Evolutionary conservation across 306 rosid genomes (phyloP).

Genomic region (Rosa persica): DNA sequence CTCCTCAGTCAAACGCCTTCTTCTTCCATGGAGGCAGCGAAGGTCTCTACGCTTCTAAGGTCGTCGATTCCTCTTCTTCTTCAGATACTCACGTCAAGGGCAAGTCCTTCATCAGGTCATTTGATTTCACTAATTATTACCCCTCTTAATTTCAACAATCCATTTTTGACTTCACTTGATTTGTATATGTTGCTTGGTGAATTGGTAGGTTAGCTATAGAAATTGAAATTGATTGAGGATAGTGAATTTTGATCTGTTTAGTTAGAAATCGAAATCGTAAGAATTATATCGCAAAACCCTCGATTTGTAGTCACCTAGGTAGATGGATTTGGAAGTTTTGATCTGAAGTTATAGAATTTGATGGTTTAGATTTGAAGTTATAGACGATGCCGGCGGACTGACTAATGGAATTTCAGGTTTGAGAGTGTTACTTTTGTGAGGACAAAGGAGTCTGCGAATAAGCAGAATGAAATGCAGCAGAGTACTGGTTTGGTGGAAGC

Average conservation of each 20-base stretch:
- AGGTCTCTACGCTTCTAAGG: constrained; percentile 65
- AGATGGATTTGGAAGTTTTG: neutral
- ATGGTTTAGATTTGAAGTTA: constrained; percentile 8
- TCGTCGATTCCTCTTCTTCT: constrained; percentile 29
- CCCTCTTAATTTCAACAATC: neutral
- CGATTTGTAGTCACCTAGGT: neutral
- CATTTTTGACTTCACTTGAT: neutral
- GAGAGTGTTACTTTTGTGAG: constrained; percentile 65
- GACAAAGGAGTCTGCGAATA: constrained; percentile 53
- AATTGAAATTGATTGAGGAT: neutral
- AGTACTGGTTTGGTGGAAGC: constrained; percentile 84
- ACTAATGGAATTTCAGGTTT: constrained; percentile 53
- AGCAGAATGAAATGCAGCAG: constrained; percentile 57
- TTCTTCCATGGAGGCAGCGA: constrained; percentile 98
- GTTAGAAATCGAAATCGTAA: too few relatives aligned
- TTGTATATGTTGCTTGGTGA: neutral
- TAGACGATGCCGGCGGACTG: constrained; percentile 16
- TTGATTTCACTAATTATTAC: neutral
- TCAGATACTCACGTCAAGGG: constrained; percentile 45
- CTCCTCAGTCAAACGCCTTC: constrained; percentile 75
- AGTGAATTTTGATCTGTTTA: neutral
- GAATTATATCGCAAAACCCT: neutral
- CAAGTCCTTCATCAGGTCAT: constrained; percentile 65
- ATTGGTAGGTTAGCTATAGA: neutral
- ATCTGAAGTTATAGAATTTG: neutral